These are phyloP conservation scores for Vaccinium myrtillus DNA, from an alignment of 148 eudicot species.

Conservation along the genomic window DNA sequence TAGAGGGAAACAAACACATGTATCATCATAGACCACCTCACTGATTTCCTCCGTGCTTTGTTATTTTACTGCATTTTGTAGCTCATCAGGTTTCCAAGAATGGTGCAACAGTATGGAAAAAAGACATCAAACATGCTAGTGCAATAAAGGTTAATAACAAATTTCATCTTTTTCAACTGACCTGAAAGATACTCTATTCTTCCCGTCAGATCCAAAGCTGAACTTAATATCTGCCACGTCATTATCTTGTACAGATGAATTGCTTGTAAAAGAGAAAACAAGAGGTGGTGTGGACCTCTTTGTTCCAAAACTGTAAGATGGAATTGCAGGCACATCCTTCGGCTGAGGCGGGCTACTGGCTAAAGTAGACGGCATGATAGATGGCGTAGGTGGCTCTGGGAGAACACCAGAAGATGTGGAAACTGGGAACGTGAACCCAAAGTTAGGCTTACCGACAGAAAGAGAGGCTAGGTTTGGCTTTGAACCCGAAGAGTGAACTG, in stretches of 20 bases:
- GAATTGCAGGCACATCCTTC: slow-evolving; percentile 25
- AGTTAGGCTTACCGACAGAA: slow-evolving; percentile 42
- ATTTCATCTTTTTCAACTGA: slow-evolving; percentile 51
- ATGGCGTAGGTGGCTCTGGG: slow-evolving; percentile 85
- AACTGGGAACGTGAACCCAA: slow-evolving; percentile 68
- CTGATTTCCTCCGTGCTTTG: not conserved
- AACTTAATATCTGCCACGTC: slow-evolving; percentile 49
- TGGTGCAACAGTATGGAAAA: not conserved
- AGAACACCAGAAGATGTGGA: slow-evolving; percentile 43
- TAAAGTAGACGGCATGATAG: slow-evolving; percentile 58
- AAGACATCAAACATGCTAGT: not conserved
- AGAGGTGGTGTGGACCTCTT: slow-evolving; percentile 48
- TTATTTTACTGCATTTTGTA: not conserved
- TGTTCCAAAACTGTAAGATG: slow-evolving; percentile 48
- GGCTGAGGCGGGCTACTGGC: slow-evolving; percentile 35
- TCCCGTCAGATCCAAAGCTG: slow-evolving; percentile 61
- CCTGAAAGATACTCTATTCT: slow-evolving; percentile 58
- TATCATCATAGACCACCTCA: not conserved
- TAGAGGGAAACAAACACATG: not conserved
- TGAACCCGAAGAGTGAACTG: slow-evolving; percentile 24
- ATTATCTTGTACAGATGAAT: slow-evolving; percentile 19
- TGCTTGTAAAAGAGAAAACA: slow-evolving; percentile 53
- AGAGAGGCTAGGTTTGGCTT: slow-evolving; percentile 52
- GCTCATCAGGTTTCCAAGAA: slow-evolving; percentile 9
- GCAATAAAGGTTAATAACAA: slow-evolving; percentile 31